Conservation (phyloP, 2,329 filamentous ascomycete genomes). For the Calcarisporium arbuscula region DNA sequence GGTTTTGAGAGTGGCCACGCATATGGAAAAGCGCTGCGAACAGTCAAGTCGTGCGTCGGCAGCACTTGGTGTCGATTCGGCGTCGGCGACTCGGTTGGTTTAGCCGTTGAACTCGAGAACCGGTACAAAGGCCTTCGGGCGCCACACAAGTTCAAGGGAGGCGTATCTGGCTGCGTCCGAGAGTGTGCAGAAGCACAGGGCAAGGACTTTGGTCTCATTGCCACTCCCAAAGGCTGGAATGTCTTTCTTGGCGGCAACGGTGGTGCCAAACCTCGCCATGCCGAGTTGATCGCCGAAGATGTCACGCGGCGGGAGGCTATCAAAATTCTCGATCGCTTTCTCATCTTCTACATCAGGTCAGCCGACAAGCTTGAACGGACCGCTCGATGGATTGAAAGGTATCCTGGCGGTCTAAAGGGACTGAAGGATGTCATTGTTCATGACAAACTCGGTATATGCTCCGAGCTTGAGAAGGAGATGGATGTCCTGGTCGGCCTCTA, state of each 20-base stretch:
- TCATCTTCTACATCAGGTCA: conserved; percentile 91
- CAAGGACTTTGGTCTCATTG: conserved; percentile 90
- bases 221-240: conserved; percentile 89
- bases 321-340: conserved; percentile 78
- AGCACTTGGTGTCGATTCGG: conserved; percentile 89
- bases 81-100: conserved; percentile 82
- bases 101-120: conserved; percentile 83
- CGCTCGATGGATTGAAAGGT: conserved; percentile 76
- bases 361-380: conserved; percentile 87
- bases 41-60: conserved; percentile 87
- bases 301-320: conserved; percentile 77
- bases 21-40: conserved; percentile 82
- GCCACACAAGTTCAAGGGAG: conserved; percentile 88
- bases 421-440: conserved; percentile 76
- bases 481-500: conserved; percentile 73
- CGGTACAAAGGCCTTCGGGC: conserved; percentile 86
- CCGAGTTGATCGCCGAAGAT: conserved; percentile 79
- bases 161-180: conserved; percentile 83
- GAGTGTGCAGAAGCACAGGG: conserved; percentile 90
- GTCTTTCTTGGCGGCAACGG: conserved; percentile 88
- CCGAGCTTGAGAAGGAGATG: conserved; percentile 83
- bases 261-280: conserved; percentile 76
- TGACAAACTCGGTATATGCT: conserved; percentile 80
- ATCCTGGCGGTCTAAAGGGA: conserved; percentile 80
- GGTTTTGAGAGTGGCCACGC: conserved; percentile 89